These are phyloP conservation scores for Truncatella angustata DNA, from an alignment of 2,329 filamentous ascomycete genomes.

Conservation along the genomic window DNA sequence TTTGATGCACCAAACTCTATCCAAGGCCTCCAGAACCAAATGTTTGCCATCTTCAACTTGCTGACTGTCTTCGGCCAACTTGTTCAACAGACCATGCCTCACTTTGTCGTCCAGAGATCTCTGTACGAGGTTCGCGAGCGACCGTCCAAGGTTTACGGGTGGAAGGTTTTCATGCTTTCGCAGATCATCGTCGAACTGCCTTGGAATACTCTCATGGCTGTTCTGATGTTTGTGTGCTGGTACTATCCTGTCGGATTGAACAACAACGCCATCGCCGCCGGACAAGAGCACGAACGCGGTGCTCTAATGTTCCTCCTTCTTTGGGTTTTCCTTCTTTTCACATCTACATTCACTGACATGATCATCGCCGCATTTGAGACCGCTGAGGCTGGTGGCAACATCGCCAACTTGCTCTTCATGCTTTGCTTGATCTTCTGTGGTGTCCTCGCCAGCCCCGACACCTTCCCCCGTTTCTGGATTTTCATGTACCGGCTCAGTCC, in stretches of 20 bases:
- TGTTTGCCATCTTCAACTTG: conserved; percentile 81
- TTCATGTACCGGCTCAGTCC: conserved; percentile 72
- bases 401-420: conserved; percentile 71
- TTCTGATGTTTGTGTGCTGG: conserved; percentile 75
- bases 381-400: conserved; percentile 70
- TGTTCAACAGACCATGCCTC: conserved; percentile 75
- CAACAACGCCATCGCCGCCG: conserved; percentile 60
- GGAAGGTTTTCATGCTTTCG: conserved; percentile 77
- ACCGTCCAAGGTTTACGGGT: conserved; percentile 76
- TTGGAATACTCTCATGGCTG: conserved; percentile 72
- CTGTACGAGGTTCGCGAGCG: conserved; percentile 81
- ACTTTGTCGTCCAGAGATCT: conserved; percentile 74
- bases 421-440: conserved; percentile 71
- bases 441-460: conserved; percentile 60
- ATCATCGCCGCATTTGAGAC: conserved; percentile 71
- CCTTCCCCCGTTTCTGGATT: conserved; percentile 69
- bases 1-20: conserved; percentile 66
- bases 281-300: conserved; percentile 63
- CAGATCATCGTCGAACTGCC: conserved; percentile 81
- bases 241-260: conserved; percentile 82
- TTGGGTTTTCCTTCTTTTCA: conserved; percentile 72
- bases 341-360: conserved; percentile 74
- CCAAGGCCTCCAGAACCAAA: conserved; percentile 76
- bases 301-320: conserved; percentile 75
- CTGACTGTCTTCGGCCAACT: conserved; percentile 76